phyloP scores from a whole-genome alignment of 345 rosid genomes.

The Toxicodendron radicans region DNA sequence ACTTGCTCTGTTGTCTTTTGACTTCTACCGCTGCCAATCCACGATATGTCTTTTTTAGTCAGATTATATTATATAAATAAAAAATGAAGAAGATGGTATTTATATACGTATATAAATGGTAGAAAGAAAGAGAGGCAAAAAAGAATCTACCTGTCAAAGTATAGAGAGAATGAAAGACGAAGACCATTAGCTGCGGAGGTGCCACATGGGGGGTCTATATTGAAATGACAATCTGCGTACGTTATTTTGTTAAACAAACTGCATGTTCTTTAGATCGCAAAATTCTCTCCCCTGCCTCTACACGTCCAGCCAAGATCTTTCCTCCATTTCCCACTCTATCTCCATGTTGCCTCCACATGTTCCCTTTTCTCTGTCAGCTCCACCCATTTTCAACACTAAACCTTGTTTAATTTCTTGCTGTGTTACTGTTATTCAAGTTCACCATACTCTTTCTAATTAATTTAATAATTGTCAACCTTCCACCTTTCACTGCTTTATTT shows the following conservation, averaged over 20 bases:
- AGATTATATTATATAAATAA: too few species aligned
- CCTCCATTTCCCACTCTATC: not conserved
- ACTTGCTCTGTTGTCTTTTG: slow-evolving; percentile 2
- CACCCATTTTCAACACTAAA: too few species aligned
- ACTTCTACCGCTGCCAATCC: not conserved
- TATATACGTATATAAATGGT: too few species aligned
- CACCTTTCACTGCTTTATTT: too few species aligned
- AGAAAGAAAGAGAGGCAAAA: not conserved
- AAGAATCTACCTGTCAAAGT: not conserved
- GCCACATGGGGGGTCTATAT: not conserved
- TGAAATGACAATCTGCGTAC: not conserved
- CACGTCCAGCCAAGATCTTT: not conserved
- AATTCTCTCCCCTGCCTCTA: too few species aligned
- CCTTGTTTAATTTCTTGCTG: too few species aligned
- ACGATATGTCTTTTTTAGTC: not conserved
- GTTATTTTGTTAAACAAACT: not conserved
- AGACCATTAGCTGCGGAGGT: not conserved
- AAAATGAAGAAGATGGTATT: too few species aligned
- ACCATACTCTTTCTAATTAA: too few species aligned
- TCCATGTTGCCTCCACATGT: not conserved
- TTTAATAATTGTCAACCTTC: too few species aligned
- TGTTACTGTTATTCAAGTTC: too few species aligned
- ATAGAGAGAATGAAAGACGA: not conserved
- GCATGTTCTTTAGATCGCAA: not conserved
- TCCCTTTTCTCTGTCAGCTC: not conserved